Conservation (phyloP, 2,329 filamentous ascomycete genomes). For the Paramyrothecium sp. region DNA sequence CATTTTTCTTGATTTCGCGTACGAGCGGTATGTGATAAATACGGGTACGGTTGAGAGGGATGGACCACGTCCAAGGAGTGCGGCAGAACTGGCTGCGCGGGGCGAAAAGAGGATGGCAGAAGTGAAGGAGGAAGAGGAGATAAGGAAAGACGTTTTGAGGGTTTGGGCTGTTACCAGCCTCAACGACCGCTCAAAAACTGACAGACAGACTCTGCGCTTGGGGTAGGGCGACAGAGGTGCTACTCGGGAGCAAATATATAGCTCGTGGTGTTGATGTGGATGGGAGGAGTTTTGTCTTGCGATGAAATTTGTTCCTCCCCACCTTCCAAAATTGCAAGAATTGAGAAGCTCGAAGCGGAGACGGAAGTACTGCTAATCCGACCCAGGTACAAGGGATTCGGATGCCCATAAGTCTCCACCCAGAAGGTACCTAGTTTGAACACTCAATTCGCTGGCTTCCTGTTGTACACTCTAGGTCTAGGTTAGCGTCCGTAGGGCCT, state of each 20-base stretch:
- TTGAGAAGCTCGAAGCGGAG: not conserved
- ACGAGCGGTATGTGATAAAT: conserved; percentile 51
- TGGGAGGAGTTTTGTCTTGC: conserved; percentile 16
- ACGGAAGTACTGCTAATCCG: not conserved
- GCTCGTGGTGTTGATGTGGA: conserved; percentile 8
- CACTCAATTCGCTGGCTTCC: too few relatives aligned
- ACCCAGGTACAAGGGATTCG: too few relatives aligned
- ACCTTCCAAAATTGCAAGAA: conserved; percentile 4
- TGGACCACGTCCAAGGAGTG: conserved; percentile 46
- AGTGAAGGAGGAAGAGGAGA: conserved; percentile 45
- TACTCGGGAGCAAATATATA: conserved; percentile 15
- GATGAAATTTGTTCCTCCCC: conserved; percentile 17
- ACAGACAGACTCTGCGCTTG: not conserved
- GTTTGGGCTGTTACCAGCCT: conserved; percentile 42
- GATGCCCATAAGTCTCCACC: too few relatives aligned
- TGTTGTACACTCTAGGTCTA: too few relatives aligned
- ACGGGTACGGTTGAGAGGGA: conserved; percentile 9
- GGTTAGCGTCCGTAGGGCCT: too few relatives aligned
- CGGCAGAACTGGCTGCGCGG: conserved; percentile 68
- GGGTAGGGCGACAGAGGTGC: conserved; percentile 15
- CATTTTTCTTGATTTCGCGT: conserved; percentile 73
- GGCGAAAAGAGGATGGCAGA: conserved; percentile 49
- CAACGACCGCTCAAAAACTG: conserved; percentile 10
- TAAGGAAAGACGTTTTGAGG: conserved; percentile 42
- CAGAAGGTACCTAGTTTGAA: too few relatives aligned